Percentiles rank a stretch among this genome's conserved stretches.
Evolutionary conservation across 768 basidiomycete species (phyloP).

Genomic region (Omphalotus guepiniiformis): DNA sequence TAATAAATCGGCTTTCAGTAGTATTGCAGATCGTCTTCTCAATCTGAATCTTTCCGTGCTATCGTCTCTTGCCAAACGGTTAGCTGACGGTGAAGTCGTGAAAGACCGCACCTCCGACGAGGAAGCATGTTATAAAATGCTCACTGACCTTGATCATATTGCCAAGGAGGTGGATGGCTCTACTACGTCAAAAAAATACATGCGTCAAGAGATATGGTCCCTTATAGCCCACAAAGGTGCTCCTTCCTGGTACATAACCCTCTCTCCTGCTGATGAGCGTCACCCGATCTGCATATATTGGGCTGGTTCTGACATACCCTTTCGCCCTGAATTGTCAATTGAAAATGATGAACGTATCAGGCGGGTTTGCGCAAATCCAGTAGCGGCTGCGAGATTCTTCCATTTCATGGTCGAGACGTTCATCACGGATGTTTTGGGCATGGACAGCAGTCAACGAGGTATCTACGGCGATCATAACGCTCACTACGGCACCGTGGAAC

Average conservation of each 20-base stretch:
- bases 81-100: background rate
- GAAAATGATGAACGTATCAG: background rate
- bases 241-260: conserved; percentile 9
- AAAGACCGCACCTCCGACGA: background rate
- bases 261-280: background rate
- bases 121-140: background rate
- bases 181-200: background rate
- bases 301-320: conserved; percentile 6
- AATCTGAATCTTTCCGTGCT: background rate
- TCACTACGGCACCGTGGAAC: conserved; percentile 23
- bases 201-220: conserved; percentile 6
- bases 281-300: conserved; percentile 4
- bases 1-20: background rate
- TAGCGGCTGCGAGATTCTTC: conserved; percentile 17
- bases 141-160: conserved; percentile 2
- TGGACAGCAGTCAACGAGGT: background rate
- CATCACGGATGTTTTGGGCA: conserved; percentile 12
- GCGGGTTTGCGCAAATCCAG: conserved; percentile 10
- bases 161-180: background rate
- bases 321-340: background rate
- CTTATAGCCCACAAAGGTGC: background rate
- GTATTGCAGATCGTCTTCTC: background rate
- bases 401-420: conserved; percentile 16
- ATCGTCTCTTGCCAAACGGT: background rate
- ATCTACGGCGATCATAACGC: conserved; percentile 15